Percentiles rank a stretch among this genome's conserved stretches.
phyloP scores from a whole-genome alignment of 768 basidiomycete genomes.

The Rhizopogon vesiculosus region DNA sequence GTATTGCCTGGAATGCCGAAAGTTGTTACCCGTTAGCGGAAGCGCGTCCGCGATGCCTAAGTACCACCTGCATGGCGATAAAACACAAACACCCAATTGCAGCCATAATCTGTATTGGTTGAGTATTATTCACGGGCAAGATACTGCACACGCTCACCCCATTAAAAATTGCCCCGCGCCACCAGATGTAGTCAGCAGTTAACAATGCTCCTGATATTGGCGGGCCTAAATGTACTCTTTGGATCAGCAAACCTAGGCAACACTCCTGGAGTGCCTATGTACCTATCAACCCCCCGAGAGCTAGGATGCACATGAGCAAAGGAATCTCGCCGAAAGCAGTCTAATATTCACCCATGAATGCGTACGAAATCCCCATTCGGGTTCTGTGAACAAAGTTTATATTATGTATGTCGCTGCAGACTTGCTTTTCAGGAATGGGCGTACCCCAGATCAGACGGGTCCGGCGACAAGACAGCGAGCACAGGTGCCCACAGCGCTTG shows the following conservation, averaged over 20 bases:
- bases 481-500: conserved; percentile 39
- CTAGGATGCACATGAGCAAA: conserved; percentile 1
- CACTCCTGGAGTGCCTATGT: too few species aligned
- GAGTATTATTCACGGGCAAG: background rate
- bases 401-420: background rate
- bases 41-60: conserved; percentile 6
- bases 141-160: background rate
- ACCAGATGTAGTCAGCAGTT: too few species aligned
- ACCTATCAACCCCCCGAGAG: conserved; percentile 10
- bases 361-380: conserved; percentile 47
- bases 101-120: conserved; percentile 11
- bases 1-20: conserved; percentile 5
- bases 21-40: background rate
- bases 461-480: conserved; percentile 38
- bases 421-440: background rate
- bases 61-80: conserved; percentile 20
- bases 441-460: conserved; percentile 50
- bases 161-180: too few species aligned
- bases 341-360: conserved; percentile 35
- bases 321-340: background rate
- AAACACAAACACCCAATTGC: conserved; percentile 22
- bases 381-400: conserved; percentile 16
- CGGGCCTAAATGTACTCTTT: too few species aligned
- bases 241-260: too few species aligned
- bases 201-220: too few species aligned